Base-by-base conservation (phyloP, 768 basidiomycete genomes). In the Amanita inopinata region DNA sequence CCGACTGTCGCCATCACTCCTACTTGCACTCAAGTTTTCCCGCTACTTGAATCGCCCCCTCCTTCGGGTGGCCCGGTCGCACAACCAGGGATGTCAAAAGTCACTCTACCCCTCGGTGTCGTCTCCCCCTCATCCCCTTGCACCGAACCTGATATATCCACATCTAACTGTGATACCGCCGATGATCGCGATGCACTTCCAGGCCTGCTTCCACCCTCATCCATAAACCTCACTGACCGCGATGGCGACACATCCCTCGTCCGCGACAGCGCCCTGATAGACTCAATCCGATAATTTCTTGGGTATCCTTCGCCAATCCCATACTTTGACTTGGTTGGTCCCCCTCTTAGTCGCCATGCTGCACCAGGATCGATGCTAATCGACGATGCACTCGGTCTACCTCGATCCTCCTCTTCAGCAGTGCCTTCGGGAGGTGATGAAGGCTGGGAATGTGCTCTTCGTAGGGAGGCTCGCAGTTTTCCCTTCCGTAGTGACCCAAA, bases 171-270 rank as follows among this genome's bases (percentile, higher is more conserved):
- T 6, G 33, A 45, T 17, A 39, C 37, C 3, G 32, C 37, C 20
- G 25, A 38, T 5, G 44, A 43, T 17, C 42, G 23, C 3, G 25
- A 3, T 25, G 24, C 42, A 36, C 33, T 43, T 22, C 37, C 36
- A 20, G 30, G 31, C 20, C 36, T 32, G 11, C 36, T 33, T 3
- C 14, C 30, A 31, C 18, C 32, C 33, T 57, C 52, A 40, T 64
- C 66, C 14, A 58, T 53, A 38, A 71, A 71, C 41, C 69, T 49
- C 12, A 73, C 61, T 27, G 65, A 69, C 18, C 71, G 56, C 25
- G 70, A 59, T 2, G 71, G 71, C 17, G 71, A 73, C 12, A 48
- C 58, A 15, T 71, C 70, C 33, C 70, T 54, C 19, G 64, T 62
- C 11, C 51, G 51, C 38, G 61, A 53, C 39, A 57, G 44, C 36